These are phyloP conservation scores for Ambrosiella beaveri DNA, from an alignment of 2,329 filamentous ascomycete species.

Conservation along the genomic window DNA sequence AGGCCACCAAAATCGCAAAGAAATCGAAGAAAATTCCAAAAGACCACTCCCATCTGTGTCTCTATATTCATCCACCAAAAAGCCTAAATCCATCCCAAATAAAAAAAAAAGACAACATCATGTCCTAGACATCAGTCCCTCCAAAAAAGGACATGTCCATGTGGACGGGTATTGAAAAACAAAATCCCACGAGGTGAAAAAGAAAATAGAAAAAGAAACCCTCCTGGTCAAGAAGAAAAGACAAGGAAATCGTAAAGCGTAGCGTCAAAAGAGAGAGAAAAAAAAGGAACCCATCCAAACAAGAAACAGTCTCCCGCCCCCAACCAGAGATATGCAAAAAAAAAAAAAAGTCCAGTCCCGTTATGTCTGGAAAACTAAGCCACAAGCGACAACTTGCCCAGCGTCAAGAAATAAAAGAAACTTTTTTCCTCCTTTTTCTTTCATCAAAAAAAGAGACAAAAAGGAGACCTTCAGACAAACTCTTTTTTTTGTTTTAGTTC, in stretches of 20 bases:
- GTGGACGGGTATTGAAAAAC: not conserved
- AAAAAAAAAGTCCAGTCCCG: slow-evolving; percentile 1
- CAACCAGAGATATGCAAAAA: not conserved
- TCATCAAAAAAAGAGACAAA: not conserved
- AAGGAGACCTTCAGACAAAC: not conserved
- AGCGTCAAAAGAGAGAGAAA: not conserved
- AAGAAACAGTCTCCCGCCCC: too few species aligned
- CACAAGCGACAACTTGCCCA: not conserved
- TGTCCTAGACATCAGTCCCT: too few species aligned
- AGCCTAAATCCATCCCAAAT: not conserved
- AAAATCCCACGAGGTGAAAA: not conserved
- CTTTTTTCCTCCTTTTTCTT: not conserved
- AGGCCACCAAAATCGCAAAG: not conserved
- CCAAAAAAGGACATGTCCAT: too few species aligned
- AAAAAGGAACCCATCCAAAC: not conserved
- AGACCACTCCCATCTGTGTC: not conserved
- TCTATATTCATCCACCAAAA: not conserved
- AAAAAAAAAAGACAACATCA: not conserved
- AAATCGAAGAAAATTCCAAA: not conserved
- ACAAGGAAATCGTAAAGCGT: not conserved
- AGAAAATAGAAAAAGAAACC: slow-evolving; percentile 1
- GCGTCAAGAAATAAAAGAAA: not conserved
- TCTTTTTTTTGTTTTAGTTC: not conserved
- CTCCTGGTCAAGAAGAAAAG: not conserved
- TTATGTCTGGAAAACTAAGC: slow-evolving; percentile 1